A percentile compares a stretch with the other conserved stretches of the same genome.
phyloP scores from a whole-genome alignment of 495 filamentous ascomycete species.

The Polyplosphaeria fusca region DNA sequence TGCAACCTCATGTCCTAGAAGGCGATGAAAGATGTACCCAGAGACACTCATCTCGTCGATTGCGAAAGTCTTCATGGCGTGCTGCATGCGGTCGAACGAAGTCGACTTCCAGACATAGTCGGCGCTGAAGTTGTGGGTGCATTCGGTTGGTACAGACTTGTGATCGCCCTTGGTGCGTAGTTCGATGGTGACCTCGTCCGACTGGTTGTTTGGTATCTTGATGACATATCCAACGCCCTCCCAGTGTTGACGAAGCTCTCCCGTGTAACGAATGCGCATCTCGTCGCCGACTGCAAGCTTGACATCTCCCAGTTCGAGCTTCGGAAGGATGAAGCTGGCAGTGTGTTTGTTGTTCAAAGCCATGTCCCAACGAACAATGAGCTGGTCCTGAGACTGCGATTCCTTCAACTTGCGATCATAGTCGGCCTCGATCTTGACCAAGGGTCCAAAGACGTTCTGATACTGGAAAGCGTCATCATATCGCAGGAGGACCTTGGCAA shows the following conservation, averaged over 20 bases:
- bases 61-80: constrained; percentile 98
- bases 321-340: constrained; percentile 92
- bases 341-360: constrained; percentile 98
- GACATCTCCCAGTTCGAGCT: constrained; percentile 95
- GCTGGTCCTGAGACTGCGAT: constrained; percentile 89
- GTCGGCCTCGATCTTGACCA: constrained; percentile 99
- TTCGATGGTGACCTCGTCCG: constrained; percentile 95
- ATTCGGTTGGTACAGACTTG: constrained; percentile 94
- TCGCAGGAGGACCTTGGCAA: constrained; percentile 84
- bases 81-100: constrained; percentile 98
- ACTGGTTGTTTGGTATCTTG: constrained; percentile 99
- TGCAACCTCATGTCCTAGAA: constrained; percentile 93
- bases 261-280: constrained; percentile 95
- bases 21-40: constrained; percentile 97
- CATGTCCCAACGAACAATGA: constrained; percentile 92
- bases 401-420: constrained; percentile 99
- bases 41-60: constrained; percentile 98
- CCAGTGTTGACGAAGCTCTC: constrained; percentile 90
- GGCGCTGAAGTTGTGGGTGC: constrained; percentile 95
- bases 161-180: constrained; percentile 84
- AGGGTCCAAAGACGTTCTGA: constrained; percentile 96
- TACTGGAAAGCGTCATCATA: constrained; percentile 99
- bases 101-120: constrained; percentile 99
- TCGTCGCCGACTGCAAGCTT: constrained; percentile 98
- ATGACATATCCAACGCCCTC: constrained; percentile 98